Conservation (phyloP, 148 eudicot genomes). For the Euryodendron excelsum region DNA sequence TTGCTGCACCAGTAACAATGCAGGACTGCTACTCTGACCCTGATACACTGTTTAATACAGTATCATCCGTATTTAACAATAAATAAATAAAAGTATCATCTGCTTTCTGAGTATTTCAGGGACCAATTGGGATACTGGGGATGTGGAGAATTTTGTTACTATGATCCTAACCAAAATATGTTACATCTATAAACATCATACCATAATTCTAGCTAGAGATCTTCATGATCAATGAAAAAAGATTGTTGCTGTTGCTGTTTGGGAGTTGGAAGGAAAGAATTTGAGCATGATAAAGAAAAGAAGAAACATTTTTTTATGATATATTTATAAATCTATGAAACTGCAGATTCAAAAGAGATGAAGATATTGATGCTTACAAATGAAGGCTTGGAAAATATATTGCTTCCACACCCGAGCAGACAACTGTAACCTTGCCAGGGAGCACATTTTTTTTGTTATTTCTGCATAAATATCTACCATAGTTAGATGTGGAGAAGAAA, state of each 20-base stretch:
- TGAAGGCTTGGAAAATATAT: constrained; percentile 73
- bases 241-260: neutral
- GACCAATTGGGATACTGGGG: neutral
- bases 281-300: too few relatives aligned
- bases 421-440: constrained; percentile 70
- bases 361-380: constrained; percentile 45
- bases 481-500: constrained; percentile 1
- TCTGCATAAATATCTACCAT: constrained; percentile 32
- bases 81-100: too few relatives aligned
- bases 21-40: neutral
- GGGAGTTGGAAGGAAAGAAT: too few relatives aligned
- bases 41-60: neutral
- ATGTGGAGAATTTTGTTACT: neutral
- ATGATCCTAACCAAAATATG: neutral
- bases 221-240: neutral
- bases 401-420: constrained; percentile 75
- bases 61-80: too few relatives aligned
- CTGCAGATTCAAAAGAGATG: neutral
- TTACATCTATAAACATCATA: neutral
- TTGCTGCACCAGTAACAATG: neutral
- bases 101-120: neutral
- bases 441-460: constrained; percentile 42
- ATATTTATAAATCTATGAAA: constrained; percentile 10
- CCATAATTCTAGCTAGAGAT: neutral
- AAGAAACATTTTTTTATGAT: too few relatives aligned